These are phyloP conservation scores for Anthracocystis panici-leucophaei DNA, from an alignment of 1,284 basidiomycete species.

Conservation along the genomic window DNA sequence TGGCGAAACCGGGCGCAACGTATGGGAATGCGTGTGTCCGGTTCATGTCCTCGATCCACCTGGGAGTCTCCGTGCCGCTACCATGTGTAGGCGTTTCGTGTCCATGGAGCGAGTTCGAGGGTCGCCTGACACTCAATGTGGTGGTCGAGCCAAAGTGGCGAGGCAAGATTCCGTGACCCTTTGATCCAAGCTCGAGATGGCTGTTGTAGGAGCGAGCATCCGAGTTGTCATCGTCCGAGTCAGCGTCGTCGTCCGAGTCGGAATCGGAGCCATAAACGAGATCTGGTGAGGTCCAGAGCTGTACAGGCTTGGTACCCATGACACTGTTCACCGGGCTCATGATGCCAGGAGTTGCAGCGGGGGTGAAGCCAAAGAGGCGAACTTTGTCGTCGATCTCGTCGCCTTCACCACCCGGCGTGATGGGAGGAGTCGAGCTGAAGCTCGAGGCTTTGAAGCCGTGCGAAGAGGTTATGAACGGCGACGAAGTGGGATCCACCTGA, in stretches of 20 bases:
- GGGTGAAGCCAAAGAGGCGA: constrained; percentile 17
- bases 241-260: constrained; percentile 19
- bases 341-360: constrained; percentile 17
- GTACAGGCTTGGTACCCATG: constrained; percentile 18
- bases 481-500: neutral
- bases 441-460: constrained; percentile 11
- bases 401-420: constrained; percentile 28
- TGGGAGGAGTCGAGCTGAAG: constrained; percentile 12
- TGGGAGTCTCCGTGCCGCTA: constrained; percentile 39
- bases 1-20: constrained; percentile 40
- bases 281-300: constrained; percentile 49
- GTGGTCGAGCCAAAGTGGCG: constrained; percentile 26
- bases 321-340: constrained; percentile 17
- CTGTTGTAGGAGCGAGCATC: constrained; percentile 28
- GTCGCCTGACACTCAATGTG: constrained; percentile 6
- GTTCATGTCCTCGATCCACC: constrained; percentile 51
- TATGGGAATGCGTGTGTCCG: constrained; percentile 34
- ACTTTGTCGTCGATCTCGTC: constrained; percentile 39
- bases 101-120: constrained; percentile 12
- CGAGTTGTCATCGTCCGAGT: constrained; percentile 28
- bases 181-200: constrained; percentile 14
- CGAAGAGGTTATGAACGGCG: constrained; percentile 13
- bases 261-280: constrained; percentile 51
- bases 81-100: constrained; percentile 13
- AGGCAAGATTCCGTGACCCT: constrained; percentile 15